Evolutionary conservation across 768 basidiomycete genomes (phyloP), one percentile per base, ranked within the genome.

Genomic region (Phanerodontia chrysosporium): DNA sequence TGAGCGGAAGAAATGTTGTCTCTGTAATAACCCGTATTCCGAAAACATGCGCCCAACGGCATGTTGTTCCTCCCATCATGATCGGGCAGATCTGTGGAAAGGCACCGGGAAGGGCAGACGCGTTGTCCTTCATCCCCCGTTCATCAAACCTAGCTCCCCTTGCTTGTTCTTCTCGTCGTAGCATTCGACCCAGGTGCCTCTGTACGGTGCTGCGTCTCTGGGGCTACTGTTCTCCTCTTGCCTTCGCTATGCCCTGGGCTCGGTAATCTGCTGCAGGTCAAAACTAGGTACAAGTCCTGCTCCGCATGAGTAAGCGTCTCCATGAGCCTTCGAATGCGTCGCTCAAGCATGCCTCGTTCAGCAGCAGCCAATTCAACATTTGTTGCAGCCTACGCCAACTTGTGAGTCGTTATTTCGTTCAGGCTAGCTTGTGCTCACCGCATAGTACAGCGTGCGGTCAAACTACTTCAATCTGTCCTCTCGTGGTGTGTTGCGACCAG

Each of bases 401-500:
- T 42, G 39, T 42, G 16, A 7, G 39, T 42, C 32, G 7, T 6
- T 13, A 6, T 35, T 35, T 13, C 32, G n/a, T n/a, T n/a, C 32
- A 35, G 32, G 32, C 32, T 7, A 35, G 14, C 35, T 35, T 7
- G 32, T 7, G 7, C 32, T 35, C n/a, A n/a, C n/a, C n/a, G 8
- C 9, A 6, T 6, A 44, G 35, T 25, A 21, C 24, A 66, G 65
- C 39, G 36, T 62, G 29, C 46, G 58, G 42, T 58, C 39, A 1
- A 62, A 64, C 36, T 64, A 64, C 32, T 60, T 35, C 25, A 62
- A 25, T 35, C 36, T 62, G 3, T 55, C 65, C 14, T 55, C 65
- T 24, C 55, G 62, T 45, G 60, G 65, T 66, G 45, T 3, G 62
- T 56, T n/a, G n/a, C n/a, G n/a, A n/a, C 0, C n/a, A 1, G 21